phyloP scores from a whole-genome alignment of 164 flowering plant species.

The Vitis rupestris region DNA sequence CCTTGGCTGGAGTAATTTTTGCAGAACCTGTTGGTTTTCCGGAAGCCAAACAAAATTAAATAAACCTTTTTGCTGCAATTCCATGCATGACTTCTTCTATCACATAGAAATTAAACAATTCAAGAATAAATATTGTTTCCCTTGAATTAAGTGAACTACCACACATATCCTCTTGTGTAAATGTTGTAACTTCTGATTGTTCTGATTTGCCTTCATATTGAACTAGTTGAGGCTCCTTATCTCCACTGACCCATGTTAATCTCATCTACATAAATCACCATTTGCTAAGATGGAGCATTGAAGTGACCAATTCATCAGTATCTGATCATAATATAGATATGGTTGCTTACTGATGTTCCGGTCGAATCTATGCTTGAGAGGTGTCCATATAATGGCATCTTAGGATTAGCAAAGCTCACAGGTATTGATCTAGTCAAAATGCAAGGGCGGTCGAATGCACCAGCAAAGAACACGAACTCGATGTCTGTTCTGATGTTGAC shows the following conservation, averaged over 20 bases:
- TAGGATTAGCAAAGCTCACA: slow-evolving; percentile 53
- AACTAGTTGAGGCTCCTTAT: slow-evolving; percentile 58
- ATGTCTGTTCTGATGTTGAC: slow-evolving; percentile 80
- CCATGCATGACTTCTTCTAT: no score
- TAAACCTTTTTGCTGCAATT: no score
- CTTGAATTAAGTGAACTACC: slow-evolving; percentile 30
- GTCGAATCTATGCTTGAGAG: slow-evolving; percentile 71
- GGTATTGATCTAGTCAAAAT: slow-evolving; percentile 39
- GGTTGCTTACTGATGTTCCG: slow-evolving; percentile 50
- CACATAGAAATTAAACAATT: no score
- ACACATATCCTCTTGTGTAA: slow-evolving; percentile 72
- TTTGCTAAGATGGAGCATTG: not conserved
- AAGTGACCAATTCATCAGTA: no score
- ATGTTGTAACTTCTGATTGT: slow-evolving; percentile 59
- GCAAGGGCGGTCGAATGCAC: slow-evolving; percentile 70
- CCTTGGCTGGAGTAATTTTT: slow-evolving; percentile 67
- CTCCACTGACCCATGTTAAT: slow-evolving; percentile 90
- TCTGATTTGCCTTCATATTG: slow-evolving; percentile 55
- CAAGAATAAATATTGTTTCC: no score
- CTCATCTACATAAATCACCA: slow-evolving; percentile 61
- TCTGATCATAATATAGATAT: no score
- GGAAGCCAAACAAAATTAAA: no score
- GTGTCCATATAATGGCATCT: slow-evolving; percentile 63
- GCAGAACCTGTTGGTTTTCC: slow-evolving; percentile 21
- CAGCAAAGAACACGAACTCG: slow-evolving; percentile 63